A percentile compares a stretch with the other conserved stretches of the same genome.
Evolutionary conservation across 192 early-diverging fungal species (phyloP).

Genomic region (Linnemannia schmuckeri): DNA sequence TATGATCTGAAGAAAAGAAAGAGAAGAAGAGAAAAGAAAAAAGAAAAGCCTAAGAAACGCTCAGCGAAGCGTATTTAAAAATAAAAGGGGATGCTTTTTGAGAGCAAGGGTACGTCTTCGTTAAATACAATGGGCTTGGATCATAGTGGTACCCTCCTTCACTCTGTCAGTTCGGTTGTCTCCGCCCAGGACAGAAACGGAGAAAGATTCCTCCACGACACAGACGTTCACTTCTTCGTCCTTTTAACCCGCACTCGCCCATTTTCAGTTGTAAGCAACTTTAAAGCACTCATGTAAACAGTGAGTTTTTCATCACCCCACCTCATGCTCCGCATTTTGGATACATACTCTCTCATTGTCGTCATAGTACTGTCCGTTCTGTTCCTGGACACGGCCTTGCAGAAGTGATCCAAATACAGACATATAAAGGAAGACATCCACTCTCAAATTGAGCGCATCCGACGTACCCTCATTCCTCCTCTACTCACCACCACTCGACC

Average conservation of each 20-base stretch:
- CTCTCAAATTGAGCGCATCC: neutral
- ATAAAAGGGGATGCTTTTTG: neutral
- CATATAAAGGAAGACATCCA: neutral
- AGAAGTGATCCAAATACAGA: neutral
- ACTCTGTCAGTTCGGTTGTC: neutral
- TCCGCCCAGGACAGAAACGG: neutral
- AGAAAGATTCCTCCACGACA: slow-evolving; percentile 6
- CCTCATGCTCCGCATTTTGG: neutral
- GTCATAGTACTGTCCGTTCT: neutral
- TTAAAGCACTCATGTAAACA: too few relatives aligned
- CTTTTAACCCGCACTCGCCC: neutral
- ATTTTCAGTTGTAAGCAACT: neutral
- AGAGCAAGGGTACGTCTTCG: neutral
- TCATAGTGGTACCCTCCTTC: neutral
- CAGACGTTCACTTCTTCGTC: neutral
- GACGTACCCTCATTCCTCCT: neutral
- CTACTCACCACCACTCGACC: neutral
- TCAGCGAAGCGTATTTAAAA: neutral
- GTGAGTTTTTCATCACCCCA: too few relatives aligned
- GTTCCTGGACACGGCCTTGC: neutral
- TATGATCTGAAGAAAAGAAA: neutral
- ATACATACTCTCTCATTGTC: neutral
- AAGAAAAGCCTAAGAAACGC: slow-evolving; percentile 1
- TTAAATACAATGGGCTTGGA: neutral
- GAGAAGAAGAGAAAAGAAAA: neutral